Conservation (phyloP, 2,329 filamentous ascomycete genomes). For the Talaromyces atroroseus region DNA sequence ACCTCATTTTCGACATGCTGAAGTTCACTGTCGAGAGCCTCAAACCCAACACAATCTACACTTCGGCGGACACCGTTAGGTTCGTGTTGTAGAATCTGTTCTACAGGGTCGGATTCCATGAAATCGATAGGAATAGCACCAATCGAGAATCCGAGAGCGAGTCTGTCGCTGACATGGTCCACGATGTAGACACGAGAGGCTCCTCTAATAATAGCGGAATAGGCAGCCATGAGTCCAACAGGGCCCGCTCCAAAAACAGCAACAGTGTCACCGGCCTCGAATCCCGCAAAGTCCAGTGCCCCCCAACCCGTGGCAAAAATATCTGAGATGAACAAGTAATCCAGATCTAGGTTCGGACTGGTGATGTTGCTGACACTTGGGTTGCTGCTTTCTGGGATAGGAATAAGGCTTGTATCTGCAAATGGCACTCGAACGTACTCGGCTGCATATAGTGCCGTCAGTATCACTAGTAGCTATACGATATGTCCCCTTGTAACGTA, state of each 20-base stretch:
- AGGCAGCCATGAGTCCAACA: conserved; percentile 61
- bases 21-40: conserved; percentile 13
- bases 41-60: conserved; percentile 16
- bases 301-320: conserved; percentile 39
- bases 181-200: conserved; percentile 58
- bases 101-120: conserved; percentile 47
- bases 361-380: background rate
- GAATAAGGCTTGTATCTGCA: conserved; percentile 17
- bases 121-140: conserved; percentile 59
- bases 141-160: conserved; percentile 52
- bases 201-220: conserved; percentile 55
- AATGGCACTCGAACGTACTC: conserved; percentile 18
- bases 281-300: conserved; percentile 32
- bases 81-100: conserved; percentile 22
- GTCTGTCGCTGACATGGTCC: conserved; percentile 55
- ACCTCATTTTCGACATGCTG: conserved; percentile 8
- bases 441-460: conserved; percentile 5
- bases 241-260: conserved; percentile 60
- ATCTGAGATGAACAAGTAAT: conserved; percentile 29
- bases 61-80: conserved; percentile 16
- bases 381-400: conserved; percentile 10
- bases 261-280: conserved; percentile 48
- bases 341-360: background rate
- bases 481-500: background rate
- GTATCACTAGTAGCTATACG: no score